A percentile compares a stretch with the other conserved stretches of the same genome.
phyloP scores from a whole-genome alignment of 805 yeast species.

The Schwanniomyces polymorphus region DNA sequence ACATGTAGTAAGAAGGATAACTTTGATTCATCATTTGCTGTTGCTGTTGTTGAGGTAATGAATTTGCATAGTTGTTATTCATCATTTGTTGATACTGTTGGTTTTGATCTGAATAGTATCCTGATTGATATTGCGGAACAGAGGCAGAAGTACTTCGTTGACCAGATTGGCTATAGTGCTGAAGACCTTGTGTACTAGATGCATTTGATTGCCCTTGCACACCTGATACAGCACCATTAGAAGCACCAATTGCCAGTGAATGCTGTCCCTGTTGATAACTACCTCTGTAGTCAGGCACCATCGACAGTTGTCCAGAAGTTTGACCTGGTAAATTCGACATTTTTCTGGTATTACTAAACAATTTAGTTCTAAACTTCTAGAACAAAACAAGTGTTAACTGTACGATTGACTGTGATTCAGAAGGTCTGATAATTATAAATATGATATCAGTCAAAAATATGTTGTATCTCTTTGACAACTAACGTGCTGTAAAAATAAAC shows the following conservation, averaged over 20 bases:
- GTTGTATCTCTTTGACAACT: background rate
- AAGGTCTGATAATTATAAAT: background rate
- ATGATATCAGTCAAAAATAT: background rate
- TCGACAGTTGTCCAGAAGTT: constrained; percentile 4
- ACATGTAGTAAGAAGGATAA: constrained; percentile 18
- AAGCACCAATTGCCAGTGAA: constrained; percentile 22
- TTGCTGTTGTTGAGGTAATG: constrained; percentile 9
- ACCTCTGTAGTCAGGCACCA: constrained; percentile 9
- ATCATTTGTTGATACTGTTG: constrained; percentile 13
- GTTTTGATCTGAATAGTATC: constrained; percentile 14
- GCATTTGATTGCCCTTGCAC: background rate
- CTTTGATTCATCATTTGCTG: constrained; percentile 10
- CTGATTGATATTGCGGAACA: constrained; percentile 13
- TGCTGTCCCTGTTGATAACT: constrained; percentile 13
- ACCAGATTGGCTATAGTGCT: constrained; percentile 14
- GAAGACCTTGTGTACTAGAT: constrained; percentile 1
- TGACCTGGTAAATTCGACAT: constrained; percentile 13
- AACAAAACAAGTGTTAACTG: background rate
- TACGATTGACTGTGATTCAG: constrained; percentile 7
- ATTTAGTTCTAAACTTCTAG: background rate
- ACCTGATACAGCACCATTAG: constrained; percentile 6
- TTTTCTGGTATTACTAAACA: background rate
- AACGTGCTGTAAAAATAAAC: background rate
- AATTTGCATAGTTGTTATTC: constrained; percentile 8
- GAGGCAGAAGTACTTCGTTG: constrained; percentile 6